phyloP scores from a whole-genome alignment of 257 asterid species.

The Solanum dulcamara region DNA sequence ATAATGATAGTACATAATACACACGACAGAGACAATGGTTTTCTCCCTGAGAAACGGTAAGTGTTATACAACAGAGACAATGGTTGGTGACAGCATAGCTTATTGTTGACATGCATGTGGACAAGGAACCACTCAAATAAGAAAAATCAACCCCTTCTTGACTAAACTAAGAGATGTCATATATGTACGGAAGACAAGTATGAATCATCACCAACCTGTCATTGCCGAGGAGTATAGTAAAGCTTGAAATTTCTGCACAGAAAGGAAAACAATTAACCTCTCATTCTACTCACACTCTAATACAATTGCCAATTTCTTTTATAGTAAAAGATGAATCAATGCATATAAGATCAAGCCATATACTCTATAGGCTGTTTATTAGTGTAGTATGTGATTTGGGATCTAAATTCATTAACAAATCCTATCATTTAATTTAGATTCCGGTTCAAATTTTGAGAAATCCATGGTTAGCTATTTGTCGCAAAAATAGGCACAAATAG shows the following conservation, averaged over 20 bases:
- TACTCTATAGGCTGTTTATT: neutral
- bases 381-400: neutral
- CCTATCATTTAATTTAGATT: neutral
- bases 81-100: neutral
- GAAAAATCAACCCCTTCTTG: neutral
- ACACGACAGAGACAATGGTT: neutral
- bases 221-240: constrained; percentile 40
- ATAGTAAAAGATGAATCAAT: neutral
- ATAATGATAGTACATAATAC: neutral
- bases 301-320: neutral
- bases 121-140: neutral
- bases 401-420: neutral
- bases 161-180: neutral
- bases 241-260: constrained; percentile 57
- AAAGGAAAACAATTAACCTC: neutral
- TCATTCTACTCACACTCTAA: neutral
- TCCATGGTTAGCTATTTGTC: neutral
- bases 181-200: neutral
- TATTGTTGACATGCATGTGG: neutral
- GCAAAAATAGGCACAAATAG: neutral
- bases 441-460: neutral
- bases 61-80: neutral
- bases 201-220: constrained; percentile 39
- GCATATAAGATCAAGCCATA: neutral
- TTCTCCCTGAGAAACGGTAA: neutral